Evolutionary conservation across 2,329 filamentous ascomycete species (phyloP).

Genomic region (Penicillium sp.): DNA sequence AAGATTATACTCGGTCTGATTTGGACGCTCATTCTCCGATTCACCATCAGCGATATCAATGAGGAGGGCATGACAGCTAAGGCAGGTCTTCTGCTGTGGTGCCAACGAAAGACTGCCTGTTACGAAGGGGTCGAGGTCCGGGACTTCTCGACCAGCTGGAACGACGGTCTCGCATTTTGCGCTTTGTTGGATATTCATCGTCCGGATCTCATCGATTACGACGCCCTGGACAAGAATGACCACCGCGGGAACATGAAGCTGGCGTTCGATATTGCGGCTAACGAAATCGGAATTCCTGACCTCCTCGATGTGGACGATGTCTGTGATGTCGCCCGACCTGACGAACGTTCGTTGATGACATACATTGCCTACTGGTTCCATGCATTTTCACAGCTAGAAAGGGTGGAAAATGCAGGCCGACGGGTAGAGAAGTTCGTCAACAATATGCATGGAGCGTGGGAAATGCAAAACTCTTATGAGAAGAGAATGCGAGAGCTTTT

Average conservation of each 20-base stretch:
- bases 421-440: conserved; percentile 98
- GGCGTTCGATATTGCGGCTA: conserved; percentile 92
- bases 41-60: conserved; percentile 99
- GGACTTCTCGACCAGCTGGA: conserved; percentile 96
- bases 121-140: conserved; percentile 96
- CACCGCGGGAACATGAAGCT: conserved; percentile 97
- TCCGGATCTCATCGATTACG: conserved; percentile 96
- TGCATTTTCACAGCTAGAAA: conserved; percentile 98
- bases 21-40: conserved; percentile 96
- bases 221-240: conserved; percentile 89
- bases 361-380: conserved; percentile 99
- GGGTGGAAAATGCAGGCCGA: conserved; percentile 94
- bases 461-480: conserved; percentile 98
- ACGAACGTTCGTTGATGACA: conserved; percentile 97
- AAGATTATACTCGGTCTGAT: conserved; percentile 98
- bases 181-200: conserved; percentile 95
- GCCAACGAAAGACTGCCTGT: conserved; percentile 96
- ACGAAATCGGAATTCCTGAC: conserved; percentile 96
- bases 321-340: conserved; percentile 92
- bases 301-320: conserved; percentile 97
- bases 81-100: conserved; percentile 93
- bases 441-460: conserved; percentile 99
- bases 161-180: conserved; percentile 95
- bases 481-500: conserved; percentile 84
- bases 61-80: conserved; percentile 97